Evolutionary conservation across 2,329 filamentous ascomycete species (phyloP), one percentile per base, ranked within the genome.

Genomic region (Neoarthrinium moseri): DNA sequence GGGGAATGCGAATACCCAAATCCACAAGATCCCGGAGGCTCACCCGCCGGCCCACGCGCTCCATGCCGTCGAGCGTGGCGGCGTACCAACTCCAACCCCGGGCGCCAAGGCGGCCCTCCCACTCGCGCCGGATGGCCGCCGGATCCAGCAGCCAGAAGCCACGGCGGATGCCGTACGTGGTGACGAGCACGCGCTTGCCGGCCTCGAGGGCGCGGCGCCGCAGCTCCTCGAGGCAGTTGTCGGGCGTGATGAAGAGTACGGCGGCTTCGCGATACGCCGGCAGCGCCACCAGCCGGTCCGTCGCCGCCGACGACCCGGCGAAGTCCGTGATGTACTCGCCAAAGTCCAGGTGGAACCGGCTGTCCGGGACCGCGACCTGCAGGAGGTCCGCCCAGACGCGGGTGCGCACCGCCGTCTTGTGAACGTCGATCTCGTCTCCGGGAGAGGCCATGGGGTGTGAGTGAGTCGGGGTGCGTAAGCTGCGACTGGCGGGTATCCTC

Each of bases 141-240:
- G 70, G 67, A 50, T 71, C 64, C 15, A 74, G 52, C 10, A 72
- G 48, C 35, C 69, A 61, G 43, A 73, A 73, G 0, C 70, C 70
- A 29, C 70, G 56, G 11, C 66, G 56, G 10, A 73, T 64, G 23
- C 62, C 60, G 44, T 72, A 69, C 13, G 70, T 72, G 2, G 67
- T 70, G 2, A 70, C 61, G 3, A 73, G 47, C 6, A 73, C 47
- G 21, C 53, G 65, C 48, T 71, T 72, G 5, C 68, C 69, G 46
- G 68, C 68, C 38, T 53, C 54, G 22, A 73, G 56, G 6, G 68
- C 65, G n/a, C 54, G 54, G 20, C 54, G 52, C 12, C 70, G 62
- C 21, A 73, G 56, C 7, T 61, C 52, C 51, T 72, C 68, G n/a
- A 73, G 59, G 52, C 68, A 71, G 47, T 71, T 72, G 50, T 73